phyloP scores from a whole-genome alignment of 371 early-diverging fungal species.

The Mortierella sp. region DNA sequence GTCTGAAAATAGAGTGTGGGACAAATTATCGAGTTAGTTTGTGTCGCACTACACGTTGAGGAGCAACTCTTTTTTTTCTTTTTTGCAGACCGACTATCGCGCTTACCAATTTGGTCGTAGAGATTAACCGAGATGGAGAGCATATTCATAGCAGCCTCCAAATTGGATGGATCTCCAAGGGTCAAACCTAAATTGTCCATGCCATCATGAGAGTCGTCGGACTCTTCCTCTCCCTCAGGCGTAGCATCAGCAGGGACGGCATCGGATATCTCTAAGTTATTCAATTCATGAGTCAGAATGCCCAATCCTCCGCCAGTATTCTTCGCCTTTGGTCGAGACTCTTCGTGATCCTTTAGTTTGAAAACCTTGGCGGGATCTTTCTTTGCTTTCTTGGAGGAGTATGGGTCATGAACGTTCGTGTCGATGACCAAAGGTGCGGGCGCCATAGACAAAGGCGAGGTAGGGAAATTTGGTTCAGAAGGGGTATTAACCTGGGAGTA shows the following conservation, averaged over 20 bases:
- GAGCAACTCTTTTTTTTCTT: background rate
- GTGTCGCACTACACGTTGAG: background rate
- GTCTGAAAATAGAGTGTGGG: conserved; percentile 55
- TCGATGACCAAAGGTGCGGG: conserved; percentile 9
- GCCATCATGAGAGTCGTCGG: conserved; percentile 45
- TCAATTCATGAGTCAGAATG: conserved; percentile 32
- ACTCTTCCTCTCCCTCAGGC: conserved; percentile 32
- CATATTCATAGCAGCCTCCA: conserved; percentile 73
- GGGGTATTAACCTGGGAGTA: conserved; percentile 24
- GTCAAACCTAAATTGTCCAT: conserved; percentile 71
- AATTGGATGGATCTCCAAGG: conserved; percentile 74
- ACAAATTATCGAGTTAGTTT: background rate
- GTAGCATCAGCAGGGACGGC: conserved; percentile 8
- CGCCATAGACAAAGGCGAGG: conserved; percentile 13
- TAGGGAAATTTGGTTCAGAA: conserved; percentile 58
- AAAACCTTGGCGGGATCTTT: conserved; percentile 48
- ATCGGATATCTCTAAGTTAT: conserved; percentile 40
- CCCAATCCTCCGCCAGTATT: conserved; percentile 19
- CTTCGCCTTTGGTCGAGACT: conserved; percentile 34
- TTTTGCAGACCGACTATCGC: no score
- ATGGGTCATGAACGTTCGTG: background rate
- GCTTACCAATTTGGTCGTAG: conserved; percentile 80
- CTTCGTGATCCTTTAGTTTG: conserved; percentile 68
- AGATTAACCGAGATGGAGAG: conserved; percentile 78
- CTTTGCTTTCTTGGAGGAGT: conserved; percentile 21